Percentiles rank a stretch among this genome's conserved stretches.
phyloP scores from a whole-genome alignment of 202 grass and related monocot genomes.

The Dendrocalamus latiflorus region DNA sequence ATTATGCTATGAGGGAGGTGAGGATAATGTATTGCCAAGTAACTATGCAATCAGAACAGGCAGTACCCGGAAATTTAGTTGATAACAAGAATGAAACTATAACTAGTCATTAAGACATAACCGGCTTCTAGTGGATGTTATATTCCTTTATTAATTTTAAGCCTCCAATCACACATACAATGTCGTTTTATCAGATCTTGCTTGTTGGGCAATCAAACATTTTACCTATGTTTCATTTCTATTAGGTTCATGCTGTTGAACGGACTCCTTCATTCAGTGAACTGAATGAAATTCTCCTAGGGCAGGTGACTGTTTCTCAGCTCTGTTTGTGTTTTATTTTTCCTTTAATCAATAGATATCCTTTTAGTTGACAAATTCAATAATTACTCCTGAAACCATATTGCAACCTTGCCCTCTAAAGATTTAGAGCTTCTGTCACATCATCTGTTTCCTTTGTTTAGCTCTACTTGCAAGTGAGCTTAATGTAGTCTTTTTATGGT shows the following conservation, averaged over 20 bases:
- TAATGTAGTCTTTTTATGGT: conserved; percentile 25
- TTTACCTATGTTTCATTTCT: conserved; percentile 26
- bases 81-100: background rate
- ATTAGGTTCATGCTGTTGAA: conserved; percentile 91
- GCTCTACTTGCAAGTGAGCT: conserved; percentile 4
- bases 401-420: background rate
- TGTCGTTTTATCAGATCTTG: background rate
- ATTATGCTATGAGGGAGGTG: background rate
- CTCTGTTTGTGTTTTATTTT: conserved; percentile 6
- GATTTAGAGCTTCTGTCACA: background rate
- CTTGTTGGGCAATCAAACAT: background rate
- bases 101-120: background rate
- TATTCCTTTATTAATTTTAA: background rate
- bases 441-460: background rate
- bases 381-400: background rate
- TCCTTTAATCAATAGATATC: background rate
- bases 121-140: background rate
- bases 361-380: background rate
- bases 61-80: background rate
- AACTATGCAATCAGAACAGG: conserved; percentile 7
- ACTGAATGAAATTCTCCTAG: conserved; percentile 94
- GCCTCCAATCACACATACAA: background rate
- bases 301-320: conserved; percentile 62
- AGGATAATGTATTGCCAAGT: background rate
- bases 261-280: conserved; percentile 97